These are phyloP conservation scores for Zopfochytrium polystomum DNA, from an alignment of 371 early-diverging fungal species.

Conservation along the genomic window DNA sequence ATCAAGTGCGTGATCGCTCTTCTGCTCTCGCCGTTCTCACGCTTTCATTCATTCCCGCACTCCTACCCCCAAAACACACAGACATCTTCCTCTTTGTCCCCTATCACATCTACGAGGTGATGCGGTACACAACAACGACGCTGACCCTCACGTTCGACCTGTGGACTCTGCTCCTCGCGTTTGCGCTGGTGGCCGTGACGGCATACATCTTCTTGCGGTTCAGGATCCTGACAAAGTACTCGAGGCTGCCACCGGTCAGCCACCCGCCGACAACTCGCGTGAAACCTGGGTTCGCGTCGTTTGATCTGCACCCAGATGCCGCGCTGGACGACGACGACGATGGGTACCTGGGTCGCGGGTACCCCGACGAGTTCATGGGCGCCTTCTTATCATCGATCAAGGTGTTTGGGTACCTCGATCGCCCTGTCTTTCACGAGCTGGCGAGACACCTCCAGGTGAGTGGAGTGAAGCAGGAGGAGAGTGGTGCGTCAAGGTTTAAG, in stretches of 20 bases:
- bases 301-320: slow-evolving; percentile 75
- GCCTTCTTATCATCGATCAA: slow-evolving; percentile 86
- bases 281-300: slow-evolving; percentile 56
- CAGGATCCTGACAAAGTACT: slow-evolving; percentile 72
- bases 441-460: slow-evolving; percentile 54
- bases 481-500: no score
- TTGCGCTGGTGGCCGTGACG: slow-evolving; percentile 42
- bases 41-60: no score
- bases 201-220: slow-evolving; percentile 67
- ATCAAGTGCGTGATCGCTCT: no score
- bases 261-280: slow-evolving; percentile 27
- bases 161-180: slow-evolving; percentile 28
- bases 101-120: slow-evolving; percentile 14
- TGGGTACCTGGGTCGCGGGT: slow-evolving; percentile 26
- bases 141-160: slow-evolving; percentile 35
- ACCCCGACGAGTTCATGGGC: slow-evolving; percentile 80
- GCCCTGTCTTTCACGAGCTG: slow-evolving; percentile 93
- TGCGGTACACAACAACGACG: slow-evolving; percentile 30
- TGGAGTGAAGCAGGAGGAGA: no score
- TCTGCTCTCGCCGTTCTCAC: no score
- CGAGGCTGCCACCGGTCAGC: slow-evolving; percentile 62
- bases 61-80: no score
- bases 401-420: slow-evolving; percentile 95
- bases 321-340: slow-evolving; percentile 58
- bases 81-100: slow-evolving; percentile 19